phyloP scores from a whole-genome alignment of 1,284 basidiomycete genomes.

The Thelephora terrestris region DNA sequence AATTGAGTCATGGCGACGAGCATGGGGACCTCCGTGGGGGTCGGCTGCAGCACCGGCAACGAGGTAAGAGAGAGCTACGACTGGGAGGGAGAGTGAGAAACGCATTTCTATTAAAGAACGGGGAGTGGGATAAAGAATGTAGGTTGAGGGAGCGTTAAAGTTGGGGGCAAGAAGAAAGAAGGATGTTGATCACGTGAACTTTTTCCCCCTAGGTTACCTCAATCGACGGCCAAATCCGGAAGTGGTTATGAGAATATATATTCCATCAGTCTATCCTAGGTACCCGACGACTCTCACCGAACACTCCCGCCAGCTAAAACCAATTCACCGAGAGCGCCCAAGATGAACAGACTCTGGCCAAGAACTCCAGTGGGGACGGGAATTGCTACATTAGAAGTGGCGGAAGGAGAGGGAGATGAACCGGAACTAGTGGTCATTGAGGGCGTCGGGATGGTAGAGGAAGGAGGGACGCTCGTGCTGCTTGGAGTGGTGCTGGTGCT shows the following conservation, averaged over 20 bases:
- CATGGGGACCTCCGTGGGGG: slow-evolving; percentile 12
- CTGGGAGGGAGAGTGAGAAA: slow-evolving; percentile 19
- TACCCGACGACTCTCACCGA: background rate
- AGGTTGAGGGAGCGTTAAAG: slow-evolving; percentile 2
- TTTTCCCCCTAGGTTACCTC: too few species aligned
- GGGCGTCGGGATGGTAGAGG: background rate
- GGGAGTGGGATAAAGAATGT: slow-evolving; percentile 9
- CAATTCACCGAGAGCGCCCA: background rate
- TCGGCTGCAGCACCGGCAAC: slow-evolving; percentile 11
- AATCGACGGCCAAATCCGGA: background rate
- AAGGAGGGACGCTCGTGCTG: slow-evolving; percentile 1
- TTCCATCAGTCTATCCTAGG: background rate
- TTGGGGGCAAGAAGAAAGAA: slow-evolving; percentile 6
- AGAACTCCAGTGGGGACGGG: slow-evolving; percentile 2
- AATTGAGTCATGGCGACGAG: slow-evolving; percentile 22
- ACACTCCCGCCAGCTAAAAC: background rate
- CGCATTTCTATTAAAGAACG: slow-evolving; percentile 15
- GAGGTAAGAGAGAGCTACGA: slow-evolving; percentile 20
- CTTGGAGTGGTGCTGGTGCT: background rate
- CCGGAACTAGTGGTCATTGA: background rate
- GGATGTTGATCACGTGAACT: too few species aligned
- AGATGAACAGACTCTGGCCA: background rate
- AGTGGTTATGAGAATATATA: slow-evolving; percentile 1
- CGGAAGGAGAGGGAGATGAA: background rate
- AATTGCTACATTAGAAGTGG: slow-evolving; percentile 1